Percentiles rank a stretch among this genome's conserved stretches.
Conservation (phyloP, 1,139 yeast genomes). For the Pichia inconspicua region DNA sequence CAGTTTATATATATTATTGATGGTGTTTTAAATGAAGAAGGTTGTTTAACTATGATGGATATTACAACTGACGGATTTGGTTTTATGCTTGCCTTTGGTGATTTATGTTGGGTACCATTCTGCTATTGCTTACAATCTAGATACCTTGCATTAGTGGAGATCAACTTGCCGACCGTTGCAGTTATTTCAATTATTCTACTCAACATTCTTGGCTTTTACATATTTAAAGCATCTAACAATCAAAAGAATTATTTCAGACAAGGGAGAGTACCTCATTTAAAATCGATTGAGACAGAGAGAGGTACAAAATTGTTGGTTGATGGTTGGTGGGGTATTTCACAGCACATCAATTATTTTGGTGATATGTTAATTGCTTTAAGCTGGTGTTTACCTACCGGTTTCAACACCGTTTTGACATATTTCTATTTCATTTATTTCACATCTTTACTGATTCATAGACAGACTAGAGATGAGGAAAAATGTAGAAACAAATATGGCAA, state of each 20-base stretch:
- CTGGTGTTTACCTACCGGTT: conserved; percentile 90
- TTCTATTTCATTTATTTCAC: conserved; percentile 83
- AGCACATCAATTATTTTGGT: conserved; percentile 91
- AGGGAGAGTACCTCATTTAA: conserved; percentile 61
- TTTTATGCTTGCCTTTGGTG: conserved; percentile 92
- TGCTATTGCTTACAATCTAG: conserved; percentile 82
- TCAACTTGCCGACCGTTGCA: conserved; percentile 43
- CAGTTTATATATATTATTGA: conserved; percentile 84
- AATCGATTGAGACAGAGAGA: conserved; percentile 61
- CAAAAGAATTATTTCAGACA: conserved; percentile 80
- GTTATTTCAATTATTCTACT: conserved; percentile 37
- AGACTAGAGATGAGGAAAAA: conserved; percentile 83
- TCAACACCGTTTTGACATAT: conserved; percentile 73
- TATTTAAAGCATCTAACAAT: conserved; percentile 76
- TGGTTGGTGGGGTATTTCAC: conserved; percentile 95
- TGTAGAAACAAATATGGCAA: conserved; percentile 81
- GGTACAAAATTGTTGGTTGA: conserved; percentile 77
- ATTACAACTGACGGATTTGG: conserved; percentile 96
- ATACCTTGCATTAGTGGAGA: conserved; percentile 60
- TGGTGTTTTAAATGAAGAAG: conserved; percentile 87
- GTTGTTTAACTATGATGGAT: conserved; percentile 89
- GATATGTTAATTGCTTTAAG: conserved; percentile 91
- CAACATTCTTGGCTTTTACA: conserved; percentile 57
- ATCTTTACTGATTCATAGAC: conserved; percentile 75
- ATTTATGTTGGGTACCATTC: conserved; percentile 89